A percentile compares a stretch with the other conserved stretches of the same genome.
These are phyloP conservation scores for Moringa oleifera DNA, from an alignment of 345 rosid genomes.

Conservation along the genomic window DNA sequence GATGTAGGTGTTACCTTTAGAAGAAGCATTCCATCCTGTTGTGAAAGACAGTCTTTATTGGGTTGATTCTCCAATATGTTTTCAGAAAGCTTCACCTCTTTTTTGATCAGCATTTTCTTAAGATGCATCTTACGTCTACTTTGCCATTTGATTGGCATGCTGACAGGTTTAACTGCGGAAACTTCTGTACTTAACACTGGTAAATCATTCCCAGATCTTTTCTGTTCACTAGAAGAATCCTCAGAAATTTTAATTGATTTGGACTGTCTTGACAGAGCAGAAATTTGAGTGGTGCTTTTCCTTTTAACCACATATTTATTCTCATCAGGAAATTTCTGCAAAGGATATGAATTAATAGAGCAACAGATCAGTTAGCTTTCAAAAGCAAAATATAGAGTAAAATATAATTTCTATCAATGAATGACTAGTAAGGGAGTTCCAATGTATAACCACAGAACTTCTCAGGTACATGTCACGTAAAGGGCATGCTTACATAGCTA, in stretches of 20 bases:
- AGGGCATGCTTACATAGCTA: not conserved
- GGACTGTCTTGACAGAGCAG: slow-evolving; percentile 40
- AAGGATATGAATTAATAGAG: slow-evolving; percentile 1
- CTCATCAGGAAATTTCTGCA: slow-evolving; percentile 46
- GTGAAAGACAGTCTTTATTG: slow-evolving; percentile 27
- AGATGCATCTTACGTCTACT: slow-evolving; percentile 65
- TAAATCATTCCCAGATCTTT: slow-evolving; percentile 31
- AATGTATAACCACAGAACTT: slow-evolving; percentile 5
- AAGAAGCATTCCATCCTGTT: slow-evolving; percentile 30
- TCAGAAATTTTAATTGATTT: slow-evolving; percentile 38
- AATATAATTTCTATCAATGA: not conserved
- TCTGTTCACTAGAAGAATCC: slow-evolving; percentile 36
- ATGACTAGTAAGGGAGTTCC: not conserved
- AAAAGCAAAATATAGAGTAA: not conserved
- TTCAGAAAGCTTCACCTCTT: slow-evolving; percentile 38
- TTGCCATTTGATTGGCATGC: slow-evolving; percentile 32
- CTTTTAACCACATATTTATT: slow-evolving; percentile 29
- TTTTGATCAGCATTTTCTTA: slow-evolving; percentile 34
- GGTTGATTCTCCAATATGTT: slow-evolving; percentile 31
- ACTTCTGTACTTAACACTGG: slow-evolving; percentile 31
- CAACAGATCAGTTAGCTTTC: not conserved
- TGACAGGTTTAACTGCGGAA: slow-evolving; percentile 38
- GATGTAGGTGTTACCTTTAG: slow-evolving; percentile 32
- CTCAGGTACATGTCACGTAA: slow-evolving; percentile 9
- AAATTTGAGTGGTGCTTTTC: slow-evolving; percentile 37